Evolutionary conservation across 1,284 basidiomycete genomes (phyloP).

Genomic region (Coniferiporia sulphurascens): DNA sequence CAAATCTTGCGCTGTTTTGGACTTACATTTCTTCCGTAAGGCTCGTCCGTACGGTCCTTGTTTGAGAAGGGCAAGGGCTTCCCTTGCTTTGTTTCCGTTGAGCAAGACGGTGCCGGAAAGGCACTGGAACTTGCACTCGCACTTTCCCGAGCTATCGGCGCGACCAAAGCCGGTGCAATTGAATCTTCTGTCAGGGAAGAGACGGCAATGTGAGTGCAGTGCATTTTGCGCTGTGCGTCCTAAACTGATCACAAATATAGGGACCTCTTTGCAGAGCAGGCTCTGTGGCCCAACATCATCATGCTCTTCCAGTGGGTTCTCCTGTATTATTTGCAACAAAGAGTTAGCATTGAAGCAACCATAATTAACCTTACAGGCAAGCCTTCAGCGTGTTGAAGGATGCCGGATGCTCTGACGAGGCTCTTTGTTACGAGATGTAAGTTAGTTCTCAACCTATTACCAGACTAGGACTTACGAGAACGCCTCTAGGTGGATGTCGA

Average conservation of each 20-base stretch:
- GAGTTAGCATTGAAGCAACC: background rate
- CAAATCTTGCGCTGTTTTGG: background rate
- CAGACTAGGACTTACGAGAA: constrained; percentile 1
- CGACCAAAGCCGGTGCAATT: constrained; percentile 62
- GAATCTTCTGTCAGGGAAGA: constrained; percentile 60
- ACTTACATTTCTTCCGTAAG: background rate
- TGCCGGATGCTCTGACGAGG: constrained; percentile 63
- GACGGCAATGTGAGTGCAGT: constrained; percentile 43
- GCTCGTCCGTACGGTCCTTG: constrained; percentile 57
- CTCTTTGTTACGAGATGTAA: constrained; percentile 62
- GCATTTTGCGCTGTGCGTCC: background rate
- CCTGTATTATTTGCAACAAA: background rate
- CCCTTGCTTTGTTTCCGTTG: constrained; percentile 61
- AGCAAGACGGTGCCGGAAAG: constrained; percentile 53
- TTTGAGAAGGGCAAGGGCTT: constrained; percentile 58
- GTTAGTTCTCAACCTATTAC: constrained; percentile 15
- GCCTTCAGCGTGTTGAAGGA: constrained; percentile 59
- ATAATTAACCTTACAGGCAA: constrained; percentile 35
- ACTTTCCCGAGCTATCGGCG: constrained; percentile 53
- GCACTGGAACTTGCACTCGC: constrained; percentile 46
- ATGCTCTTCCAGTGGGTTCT: constrained; percentile 48
- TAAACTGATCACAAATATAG: background rate
- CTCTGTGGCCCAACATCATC: constrained; percentile 64
- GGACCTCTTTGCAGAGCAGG: constrained; percentile 62
- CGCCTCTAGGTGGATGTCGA: constrained; percentile 62